phyloP scores from a whole-genome alignment of 352 stramenopile genomes.

The Phytophthora constricta region DNA sequence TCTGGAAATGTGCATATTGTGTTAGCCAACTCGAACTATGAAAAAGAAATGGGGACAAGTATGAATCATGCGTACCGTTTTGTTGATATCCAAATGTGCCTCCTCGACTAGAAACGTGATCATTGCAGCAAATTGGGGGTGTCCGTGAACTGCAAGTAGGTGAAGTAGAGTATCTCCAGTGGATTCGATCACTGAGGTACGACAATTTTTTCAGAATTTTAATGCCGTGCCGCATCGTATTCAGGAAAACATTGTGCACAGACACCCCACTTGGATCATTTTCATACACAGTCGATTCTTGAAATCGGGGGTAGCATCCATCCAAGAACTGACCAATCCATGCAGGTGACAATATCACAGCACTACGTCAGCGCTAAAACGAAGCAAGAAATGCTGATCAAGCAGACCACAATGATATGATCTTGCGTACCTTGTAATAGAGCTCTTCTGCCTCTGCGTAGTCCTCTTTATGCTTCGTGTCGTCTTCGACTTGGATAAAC shows the following conservation, averaged over 20 bases:
- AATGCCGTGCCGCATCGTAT: constrained; percentile 40
- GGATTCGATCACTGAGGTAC: constrained; percentile 50
- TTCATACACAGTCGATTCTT: constrained; percentile 40
- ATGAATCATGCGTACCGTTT: constrained; percentile 29
- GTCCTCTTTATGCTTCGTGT: constrained; percentile 40
- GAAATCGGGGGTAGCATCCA: constrained; percentile 38
- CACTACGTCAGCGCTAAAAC: background rate
- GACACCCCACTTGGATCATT: constrained; percentile 48
- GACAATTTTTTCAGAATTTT: constrained; percentile 49
- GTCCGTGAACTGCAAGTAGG: constrained; percentile 44
- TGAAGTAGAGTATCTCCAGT: constrained; percentile 60
- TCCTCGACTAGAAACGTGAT: constrained; percentile 49
- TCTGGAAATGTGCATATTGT: no score
- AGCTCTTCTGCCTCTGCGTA: constrained; percentile 48
- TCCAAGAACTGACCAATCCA: constrained; percentile 38
- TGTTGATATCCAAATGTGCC: constrained; percentile 48
- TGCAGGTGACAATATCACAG: background rate
- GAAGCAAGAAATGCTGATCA: constrained; percentile 1
- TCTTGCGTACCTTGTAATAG: constrained; percentile 38
- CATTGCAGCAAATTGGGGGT: constrained; percentile 38
- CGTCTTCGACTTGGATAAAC: constrained; percentile 47
- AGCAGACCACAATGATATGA: no score
- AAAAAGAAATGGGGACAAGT: no score
- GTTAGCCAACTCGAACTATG: no score
- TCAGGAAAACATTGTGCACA: constrained; percentile 52